Base-by-base conservation (phyloP, 1,284 basidiomycete species). In the Ganoderma sinense region DNA sequence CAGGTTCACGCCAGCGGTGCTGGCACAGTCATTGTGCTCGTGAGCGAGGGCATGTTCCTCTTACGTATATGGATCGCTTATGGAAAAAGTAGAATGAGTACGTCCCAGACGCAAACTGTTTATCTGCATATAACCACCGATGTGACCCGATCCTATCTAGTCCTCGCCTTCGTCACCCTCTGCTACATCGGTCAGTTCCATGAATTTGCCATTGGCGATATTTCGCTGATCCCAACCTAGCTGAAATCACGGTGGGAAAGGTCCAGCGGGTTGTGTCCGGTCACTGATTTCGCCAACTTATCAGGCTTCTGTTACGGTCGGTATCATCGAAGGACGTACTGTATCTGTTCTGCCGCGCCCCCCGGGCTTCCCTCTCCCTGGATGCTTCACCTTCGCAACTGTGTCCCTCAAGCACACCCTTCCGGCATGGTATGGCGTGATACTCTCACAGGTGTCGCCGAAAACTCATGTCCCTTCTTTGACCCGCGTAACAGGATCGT, bases 401-500 rank as follows among this genome's bases (percentile, higher is more conserved):
- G 56, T 59, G 33, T 59, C 56, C 18, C 56, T 59, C 56, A 59
- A 59, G 11, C 31, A 59, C 33, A 59, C 56, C 33, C 56, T 59
- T n/a, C 56, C 56, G 6, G 56, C 56, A 8, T 59, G 56, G 33
- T 59, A 23, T 51, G 48, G 36, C n/a, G 20, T 31, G 18, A n/a
- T 23, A 39, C 5, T 36, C 33, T 23, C 31, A 59, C n/a, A 39
- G 29, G 33, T 56, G 36, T 33, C 33, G 31, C 20, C 14, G 20
- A 59, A 59, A n/a, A 39, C 53, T 59, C 33, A 59, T 39, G 8
- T 5, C 31, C 11, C 31, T 59, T 59, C 18, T 7, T 59, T 31
- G 20, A 39, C 39, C 33, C 2, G 18, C 11, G 33, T 59, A 18
- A 29, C 56, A 59, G 56, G 56, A 23, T 59, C 56, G 56, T 59